Evolutionary conservation across 352 stramenopile genomes (phyloP).

Genomic region (Pilasporangium apinafurcum): DNA sequence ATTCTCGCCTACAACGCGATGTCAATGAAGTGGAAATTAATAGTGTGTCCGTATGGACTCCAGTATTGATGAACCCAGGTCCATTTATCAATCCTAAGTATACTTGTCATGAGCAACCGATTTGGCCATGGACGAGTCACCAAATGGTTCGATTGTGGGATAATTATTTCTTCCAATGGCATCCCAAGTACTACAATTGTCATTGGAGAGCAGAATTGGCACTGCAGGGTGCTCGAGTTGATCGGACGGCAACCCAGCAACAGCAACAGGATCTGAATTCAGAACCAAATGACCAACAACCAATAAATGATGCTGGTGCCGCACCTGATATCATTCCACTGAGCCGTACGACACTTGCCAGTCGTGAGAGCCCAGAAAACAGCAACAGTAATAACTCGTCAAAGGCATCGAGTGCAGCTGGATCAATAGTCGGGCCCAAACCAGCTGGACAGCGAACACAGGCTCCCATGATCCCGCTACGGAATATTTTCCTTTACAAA

Average conservation of each 20-base stretch:
- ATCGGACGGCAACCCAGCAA: too few species aligned
- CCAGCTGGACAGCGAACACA: too few species aligned
- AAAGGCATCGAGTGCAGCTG: too few species aligned
- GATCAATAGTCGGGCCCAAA: too few species aligned
- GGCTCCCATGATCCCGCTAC: too few species aligned
- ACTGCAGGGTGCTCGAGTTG: conserved; percentile 2
- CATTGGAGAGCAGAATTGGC: conserved; percentile 26
- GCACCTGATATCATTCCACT: too few species aligned
- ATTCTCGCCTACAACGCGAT: conserved; percentile 64
- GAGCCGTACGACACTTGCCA: too few species aligned
- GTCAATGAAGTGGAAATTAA: conserved; percentile 42
- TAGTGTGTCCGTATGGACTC: conserved; percentile 78
- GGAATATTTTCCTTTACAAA: conserved; percentile 15
- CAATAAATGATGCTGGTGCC: not conserved
- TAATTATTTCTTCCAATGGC: conserved; percentile 83
- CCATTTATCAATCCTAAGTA: conserved; percentile 53
- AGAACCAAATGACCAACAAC: too few species aligned
- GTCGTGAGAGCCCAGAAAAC: too few species aligned
- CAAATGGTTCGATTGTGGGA: conserved; percentile 82
- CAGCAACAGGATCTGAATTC: too few species aligned
- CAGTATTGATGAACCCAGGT: conserved; percentile 41
- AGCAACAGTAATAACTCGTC: conserved; percentile 4
- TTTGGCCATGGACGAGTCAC: conserved; percentile 77
- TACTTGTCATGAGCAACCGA: conserved; percentile 31
- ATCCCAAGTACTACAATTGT: conserved; percentile 78